Evolutionary conservation across 2,329 filamentous ascomycete species (phyloP).

Genomic region (Sclerotinia borealis): DNA sequence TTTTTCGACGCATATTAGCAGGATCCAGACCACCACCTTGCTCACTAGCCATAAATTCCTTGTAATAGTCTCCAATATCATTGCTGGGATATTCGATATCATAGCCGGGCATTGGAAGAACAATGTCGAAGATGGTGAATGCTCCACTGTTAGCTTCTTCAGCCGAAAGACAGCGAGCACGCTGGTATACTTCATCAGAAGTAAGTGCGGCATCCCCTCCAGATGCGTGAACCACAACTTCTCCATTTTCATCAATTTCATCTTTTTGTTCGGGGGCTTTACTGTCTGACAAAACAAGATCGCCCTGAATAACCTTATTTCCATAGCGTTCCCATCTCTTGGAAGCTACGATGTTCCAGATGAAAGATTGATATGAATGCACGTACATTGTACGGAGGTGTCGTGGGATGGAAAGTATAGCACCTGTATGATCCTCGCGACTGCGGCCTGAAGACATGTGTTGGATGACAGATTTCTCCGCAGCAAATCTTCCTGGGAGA

Average conservation of each 20-base stretch:
- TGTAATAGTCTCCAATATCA: conserved; percentile 76
- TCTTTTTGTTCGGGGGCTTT: conserved; percentile 21
- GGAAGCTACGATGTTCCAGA: conserved; percentile 86
- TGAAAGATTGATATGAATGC: conserved; percentile 89
- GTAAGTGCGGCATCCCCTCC: conserved; percentile 49
- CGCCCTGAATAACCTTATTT: conserved; percentile 69
- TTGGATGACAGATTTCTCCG: conserved; percentile 72
- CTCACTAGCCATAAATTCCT: conserved; percentile 74
- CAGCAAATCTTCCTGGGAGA: conserved; percentile 75
- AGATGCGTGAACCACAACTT: conserved; percentile 46
- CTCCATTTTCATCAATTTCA: conserved; percentile 35
- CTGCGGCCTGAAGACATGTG: conserved; percentile 52
- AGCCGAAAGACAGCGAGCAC: conserved; percentile 66
- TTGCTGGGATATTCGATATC: conserved; percentile 84
- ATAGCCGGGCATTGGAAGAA: conserved; percentile 87
- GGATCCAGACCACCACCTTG: conserved; percentile 76
- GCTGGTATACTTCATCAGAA: conserved; percentile 52
- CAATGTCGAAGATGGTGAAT: conserved; percentile 80
- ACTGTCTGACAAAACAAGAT: conserved; percentile 47
- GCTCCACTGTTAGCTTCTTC: conserved; percentile 72
- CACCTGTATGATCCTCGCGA: conserved; percentile 66
- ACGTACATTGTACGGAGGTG: conserved; percentile 90
- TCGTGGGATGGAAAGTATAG: conserved; percentile 71
- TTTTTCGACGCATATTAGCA: conserved; percentile 75
- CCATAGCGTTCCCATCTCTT: conserved; percentile 75